Evolutionary conservation across 176 grass and related monocot genomes (phyloP).

Genomic region (Eleusine coracana): DNA sequence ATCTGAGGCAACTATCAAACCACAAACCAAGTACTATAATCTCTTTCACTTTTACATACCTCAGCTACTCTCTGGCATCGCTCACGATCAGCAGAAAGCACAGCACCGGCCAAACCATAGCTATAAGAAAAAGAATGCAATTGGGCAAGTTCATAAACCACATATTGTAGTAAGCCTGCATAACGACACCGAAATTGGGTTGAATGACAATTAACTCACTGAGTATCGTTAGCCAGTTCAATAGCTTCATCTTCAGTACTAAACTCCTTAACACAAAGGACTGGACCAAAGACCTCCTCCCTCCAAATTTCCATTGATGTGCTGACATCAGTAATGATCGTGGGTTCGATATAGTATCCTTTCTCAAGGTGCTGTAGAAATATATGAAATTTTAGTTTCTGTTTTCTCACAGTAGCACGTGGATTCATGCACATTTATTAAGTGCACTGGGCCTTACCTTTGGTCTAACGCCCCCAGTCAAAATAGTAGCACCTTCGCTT

Average conservation of each 20-base stretch:
- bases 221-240: constrained; percentile 90
- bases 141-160: neutral
- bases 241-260: constrained; percentile 94
- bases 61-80: constrained; percentile 84
- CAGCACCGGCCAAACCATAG: constrained; percentile 88
- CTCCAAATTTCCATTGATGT: constrained; percentile 99
- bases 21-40: neutral
- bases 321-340: constrained; percentile 81
- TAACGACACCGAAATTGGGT: neutral
- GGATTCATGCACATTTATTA: neutral
- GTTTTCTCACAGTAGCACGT: neutral
- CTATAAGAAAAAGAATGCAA: constrained; percentile 34
- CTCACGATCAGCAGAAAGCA: constrained; percentile 74
- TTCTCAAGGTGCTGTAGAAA: constrained; percentile 80
- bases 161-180: neutral
- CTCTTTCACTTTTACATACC: constrained; percentile 56
- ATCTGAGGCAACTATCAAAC: neutral
- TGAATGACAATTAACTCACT: constrained; percentile 51
- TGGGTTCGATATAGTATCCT: constrained; percentile 90
- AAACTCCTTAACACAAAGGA: constrained; percentile 88
- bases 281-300: constrained; percentile 95
- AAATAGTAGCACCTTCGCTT: constrained; percentile 84
- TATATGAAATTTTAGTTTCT: constrained; percentile 32
- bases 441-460: constrained; percentile 48
- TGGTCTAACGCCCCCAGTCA: constrained; percentile 80